Conservation (phyloP, 2,329 filamentous ascomycete species). For the Plectosphaerella plurivora region DNA sequence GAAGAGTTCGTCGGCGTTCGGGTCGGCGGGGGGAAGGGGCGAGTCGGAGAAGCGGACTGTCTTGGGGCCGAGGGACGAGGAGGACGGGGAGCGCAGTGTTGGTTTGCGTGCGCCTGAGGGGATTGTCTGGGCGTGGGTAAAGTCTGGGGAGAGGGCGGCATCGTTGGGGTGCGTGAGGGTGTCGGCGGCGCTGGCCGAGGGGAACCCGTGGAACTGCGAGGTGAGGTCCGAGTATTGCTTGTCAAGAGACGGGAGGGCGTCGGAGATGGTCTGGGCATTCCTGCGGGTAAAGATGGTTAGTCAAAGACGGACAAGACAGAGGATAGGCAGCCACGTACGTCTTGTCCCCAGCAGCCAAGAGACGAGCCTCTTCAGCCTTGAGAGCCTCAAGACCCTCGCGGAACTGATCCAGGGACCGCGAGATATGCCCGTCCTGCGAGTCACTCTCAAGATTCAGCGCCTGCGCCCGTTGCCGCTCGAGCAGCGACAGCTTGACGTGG, state of each 20-base stretch:
- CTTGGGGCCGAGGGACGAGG: conserved; percentile 45
- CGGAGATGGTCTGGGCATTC: conserved; percentile 45
- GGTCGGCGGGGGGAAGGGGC: conserved; percentile 33
- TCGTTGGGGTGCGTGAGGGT: conserved; percentile 61
- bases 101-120: conserved; percentile 14
- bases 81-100: conserved; percentile 23
- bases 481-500: conserved; percentile 91
- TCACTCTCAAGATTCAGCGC: conserved; percentile 74
- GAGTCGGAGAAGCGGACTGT: conserved; percentile 84
- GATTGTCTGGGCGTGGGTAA: conserved; percentile 55
- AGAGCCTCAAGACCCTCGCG: conserved; percentile 72
- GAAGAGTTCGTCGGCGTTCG: conserved; percentile 41
- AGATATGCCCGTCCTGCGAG: conserved; percentile 84
- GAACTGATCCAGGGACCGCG: conserved; percentile 81
- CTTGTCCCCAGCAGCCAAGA: conserved; percentile 61
- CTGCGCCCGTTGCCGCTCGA: conserved; percentile 84
- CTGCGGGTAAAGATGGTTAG: conserved; percentile 20
- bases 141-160: conserved; percentile 56
- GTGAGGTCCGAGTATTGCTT: conserved; percentile 73
- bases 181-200: conserved; percentile 41
- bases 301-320: neutral
- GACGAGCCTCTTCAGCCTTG: conserved; percentile 57
- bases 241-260: conserved; percentile 65
- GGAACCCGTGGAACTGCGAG: conserved; percentile 71
- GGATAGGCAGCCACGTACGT: conserved; percentile 37